Percentiles rank a stretch among this genome's conserved stretches.
Evolutionary conservation across 2,329 filamentous ascomycete species (phyloP).

Genomic region (Ceratocystis destructans): DNA sequence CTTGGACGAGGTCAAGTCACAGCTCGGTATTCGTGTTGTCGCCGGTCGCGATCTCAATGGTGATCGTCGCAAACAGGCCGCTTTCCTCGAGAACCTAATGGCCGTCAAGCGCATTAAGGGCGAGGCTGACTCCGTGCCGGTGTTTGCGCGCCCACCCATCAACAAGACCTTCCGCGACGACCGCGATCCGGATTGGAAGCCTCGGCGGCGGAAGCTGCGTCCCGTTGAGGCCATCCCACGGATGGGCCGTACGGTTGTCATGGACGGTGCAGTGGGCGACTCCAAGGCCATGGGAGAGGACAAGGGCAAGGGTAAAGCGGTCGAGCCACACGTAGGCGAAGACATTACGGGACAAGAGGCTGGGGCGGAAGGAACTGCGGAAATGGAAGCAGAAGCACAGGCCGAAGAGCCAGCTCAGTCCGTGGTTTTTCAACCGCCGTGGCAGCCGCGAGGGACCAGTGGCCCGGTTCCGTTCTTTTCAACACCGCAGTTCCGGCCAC

Average conservation of each 20-base stretch:
- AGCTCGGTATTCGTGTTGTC: slow-evolving; percentile 34
- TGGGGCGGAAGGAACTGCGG: too few species aligned
- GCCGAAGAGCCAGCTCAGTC: slow-evolving; percentile 22
- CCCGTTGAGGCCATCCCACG: neutral
- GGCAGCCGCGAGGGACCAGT: slow-evolving; percentile 13
- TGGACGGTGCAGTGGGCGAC: neutral
- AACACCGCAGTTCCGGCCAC: slow-evolving; percentile 16
- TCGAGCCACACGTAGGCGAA: neutral
- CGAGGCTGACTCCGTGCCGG: slow-evolving; percentile 51
- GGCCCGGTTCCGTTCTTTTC: slow-evolving; percentile 15
- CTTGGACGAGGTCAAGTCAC: slow-evolving; percentile 27
- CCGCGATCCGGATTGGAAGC: slow-evolving; percentile 29
- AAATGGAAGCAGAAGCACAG: neutral
- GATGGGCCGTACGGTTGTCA: neutral
- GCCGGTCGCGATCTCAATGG: slow-evolving; percentile 35
- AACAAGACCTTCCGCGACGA: slow-evolving; percentile 32
- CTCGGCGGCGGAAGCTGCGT: slow-evolving; percentile 17
- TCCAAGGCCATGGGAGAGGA: neutral
- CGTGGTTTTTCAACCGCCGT: slow-evolving; percentile 25
- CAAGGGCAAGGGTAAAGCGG: neutral
- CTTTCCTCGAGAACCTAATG: slow-evolving; percentile 54
- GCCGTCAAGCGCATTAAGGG: slow-evolving; percentile 49
- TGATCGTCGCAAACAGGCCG: slow-evolving; percentile 34
- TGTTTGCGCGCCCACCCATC: slow-evolving; percentile 37
- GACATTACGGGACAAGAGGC: neutral